Percentiles rank a stretch among this genome's conserved stretches.
Evolutionary conservation across 305 asterid genomes (phyloP).

Genomic region (Fraxinus sp.): DNA sequence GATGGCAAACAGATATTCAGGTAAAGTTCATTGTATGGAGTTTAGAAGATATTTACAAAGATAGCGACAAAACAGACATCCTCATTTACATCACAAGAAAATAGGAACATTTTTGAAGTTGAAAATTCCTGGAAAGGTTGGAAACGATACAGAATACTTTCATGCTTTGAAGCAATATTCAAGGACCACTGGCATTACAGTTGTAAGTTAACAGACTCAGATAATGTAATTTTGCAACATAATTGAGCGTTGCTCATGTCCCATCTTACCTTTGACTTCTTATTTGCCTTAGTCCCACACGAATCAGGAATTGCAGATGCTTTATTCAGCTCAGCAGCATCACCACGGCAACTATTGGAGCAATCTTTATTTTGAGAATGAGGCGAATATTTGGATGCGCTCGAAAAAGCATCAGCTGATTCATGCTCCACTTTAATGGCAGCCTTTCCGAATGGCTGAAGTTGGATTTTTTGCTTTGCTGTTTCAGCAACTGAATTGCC

Average conservation of each 20-base stretch:
- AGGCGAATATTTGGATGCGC: conserved; percentile 8
- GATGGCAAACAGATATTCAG: neutral
- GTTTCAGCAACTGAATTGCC: conserved; percentile 32
- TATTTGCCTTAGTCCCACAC: conserved; percentile 33
- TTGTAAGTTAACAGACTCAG: neutral
- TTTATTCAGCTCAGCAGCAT: conserved; percentile 29
- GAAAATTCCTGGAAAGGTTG: neutral
- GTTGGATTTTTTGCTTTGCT: conserved; percentile 17
- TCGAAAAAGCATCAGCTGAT: conserved; percentile 20
- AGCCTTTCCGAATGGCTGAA: conserved; percentile 4
- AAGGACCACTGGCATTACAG: neutral
- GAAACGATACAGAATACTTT: neutral
- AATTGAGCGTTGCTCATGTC: neutral
- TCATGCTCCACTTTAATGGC: conserved; percentile 33
- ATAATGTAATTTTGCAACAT: neutral
- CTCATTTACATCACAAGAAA: neutral
- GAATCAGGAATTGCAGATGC: conserved; percentile 22
- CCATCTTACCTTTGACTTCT: conserved; percentile 42
- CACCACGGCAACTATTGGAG: neutral
- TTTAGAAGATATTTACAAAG: neutral
- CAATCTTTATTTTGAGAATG: conserved; percentile 21
- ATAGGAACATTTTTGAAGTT: neutral
- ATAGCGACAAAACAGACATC: neutral
- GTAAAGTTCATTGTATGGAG: neutral
- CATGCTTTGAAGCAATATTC: neutral